A percentile compares a stretch with the other conserved stretches of the same genome.
phyloP scores from a whole-genome alignment of 169 alveolate genomes.

The Eimeria falciformis region DNA sequence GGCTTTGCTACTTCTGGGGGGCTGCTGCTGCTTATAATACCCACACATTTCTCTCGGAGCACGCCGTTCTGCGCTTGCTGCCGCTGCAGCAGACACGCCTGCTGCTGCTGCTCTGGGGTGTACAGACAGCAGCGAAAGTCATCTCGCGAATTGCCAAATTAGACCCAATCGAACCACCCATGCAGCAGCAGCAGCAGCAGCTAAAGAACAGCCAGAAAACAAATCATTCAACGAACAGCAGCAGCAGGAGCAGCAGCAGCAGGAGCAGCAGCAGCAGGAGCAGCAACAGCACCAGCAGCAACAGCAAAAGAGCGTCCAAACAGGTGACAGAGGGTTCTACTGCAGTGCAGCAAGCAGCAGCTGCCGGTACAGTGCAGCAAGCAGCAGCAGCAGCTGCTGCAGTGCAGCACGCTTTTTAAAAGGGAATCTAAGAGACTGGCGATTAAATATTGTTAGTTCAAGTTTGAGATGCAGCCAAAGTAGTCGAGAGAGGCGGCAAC shows the following conservation, averaged over 20 bases:
- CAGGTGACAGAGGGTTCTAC: no score
- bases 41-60: not conserved
- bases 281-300: conserved; percentile 44
- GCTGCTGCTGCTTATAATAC: conserved; percentile 1
- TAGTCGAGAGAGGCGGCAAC: no score
- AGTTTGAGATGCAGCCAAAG: no score
- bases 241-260: conserved; percentile 1
- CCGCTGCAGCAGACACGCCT: conserved; percentile 27
- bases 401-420: not conserved
- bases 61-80: conserved; percentile 1
- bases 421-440: no score
- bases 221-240: not conserved
- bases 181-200: not conserved
- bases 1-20: conserved; percentile 24
- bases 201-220: not conserved
- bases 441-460: no score
- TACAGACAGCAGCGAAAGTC: conserved; percentile 24
- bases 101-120: conserved; percentile 39
- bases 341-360: not conserved
- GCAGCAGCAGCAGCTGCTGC: not conserved
- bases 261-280: not conserved
- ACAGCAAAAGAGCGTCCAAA: not conserved
- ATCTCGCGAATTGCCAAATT: not conserved
- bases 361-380: not conserved
- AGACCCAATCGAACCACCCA: not conserved